Conservation (phyloP, 2,329 filamentous ascomycete species). For the Paraconiothyrium sp. region DNA sequence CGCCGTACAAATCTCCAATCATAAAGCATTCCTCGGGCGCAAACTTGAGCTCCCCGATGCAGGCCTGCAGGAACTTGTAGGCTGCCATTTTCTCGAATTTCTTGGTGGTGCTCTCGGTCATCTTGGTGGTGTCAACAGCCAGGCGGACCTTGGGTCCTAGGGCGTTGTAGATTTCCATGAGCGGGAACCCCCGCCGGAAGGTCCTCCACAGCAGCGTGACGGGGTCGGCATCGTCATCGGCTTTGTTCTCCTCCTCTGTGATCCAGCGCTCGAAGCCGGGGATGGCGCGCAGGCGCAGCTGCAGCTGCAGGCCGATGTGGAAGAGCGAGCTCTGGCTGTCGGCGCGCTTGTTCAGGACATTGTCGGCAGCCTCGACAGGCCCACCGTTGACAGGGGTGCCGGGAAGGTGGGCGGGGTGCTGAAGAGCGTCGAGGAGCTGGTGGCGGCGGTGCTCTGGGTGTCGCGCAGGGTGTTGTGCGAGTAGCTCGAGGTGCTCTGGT, state of each 20-base stretch:
- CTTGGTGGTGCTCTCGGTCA: conserved; percentile 64
- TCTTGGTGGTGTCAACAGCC: conserved; percentile 70
- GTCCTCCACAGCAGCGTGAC: conserved; percentile 92
- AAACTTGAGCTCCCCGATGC: conserved; percentile 82
- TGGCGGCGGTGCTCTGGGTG: conserved; percentile 59
- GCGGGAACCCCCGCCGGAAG: conserved; percentile 81
- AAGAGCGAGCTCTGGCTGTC: conserved; percentile 92
- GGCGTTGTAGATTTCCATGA: conserved; percentile 89
- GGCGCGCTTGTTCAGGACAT: conserved; percentile 97
- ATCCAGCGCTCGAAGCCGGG: conserved; percentile 83
- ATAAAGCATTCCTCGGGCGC: conserved; percentile 87
- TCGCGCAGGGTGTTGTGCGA: conserved; percentile 57
- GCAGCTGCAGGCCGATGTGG: conserved; percentile 90
- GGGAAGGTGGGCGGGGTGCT: conserved; percentile 42
- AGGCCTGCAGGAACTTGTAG: conserved; percentile 92
- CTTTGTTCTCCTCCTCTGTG: conserved; percentile 74
- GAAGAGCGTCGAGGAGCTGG: conserved; percentile 57
- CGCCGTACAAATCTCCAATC: conserved; percentile 88
- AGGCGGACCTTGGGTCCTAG: conserved; percentile 76
- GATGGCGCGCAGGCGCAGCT: conserved; percentile 81
- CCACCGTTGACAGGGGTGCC: conserved; percentile 61
- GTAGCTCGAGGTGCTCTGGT: conserved; percentile 58
- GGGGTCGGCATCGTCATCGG: conserved; percentile 76
- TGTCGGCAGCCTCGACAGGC: conserved; percentile 79
- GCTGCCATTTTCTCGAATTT: conserved; percentile 88